phyloP scores from a whole-genome alignment of 805 yeast species.

The Candida silvatica region DNA sequence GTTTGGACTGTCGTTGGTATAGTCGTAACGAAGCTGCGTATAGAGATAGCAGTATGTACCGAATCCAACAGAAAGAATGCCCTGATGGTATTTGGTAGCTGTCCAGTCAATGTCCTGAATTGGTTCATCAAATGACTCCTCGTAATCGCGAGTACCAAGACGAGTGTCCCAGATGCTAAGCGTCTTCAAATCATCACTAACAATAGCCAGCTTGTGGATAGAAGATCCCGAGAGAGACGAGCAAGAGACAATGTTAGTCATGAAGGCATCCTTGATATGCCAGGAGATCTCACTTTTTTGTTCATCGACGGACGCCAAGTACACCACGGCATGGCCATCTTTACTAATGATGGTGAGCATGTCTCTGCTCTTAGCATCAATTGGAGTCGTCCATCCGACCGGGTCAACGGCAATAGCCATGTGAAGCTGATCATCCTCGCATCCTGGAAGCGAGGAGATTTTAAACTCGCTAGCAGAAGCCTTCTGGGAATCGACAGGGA shows the following conservation, averaged over 20 bases:
- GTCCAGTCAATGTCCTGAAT: slow-evolving; percentile 88
- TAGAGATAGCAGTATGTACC: slow-evolving; percentile 52
- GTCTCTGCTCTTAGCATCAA: slow-evolving; percentile 26
- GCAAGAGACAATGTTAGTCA: slow-evolving; percentile 48
- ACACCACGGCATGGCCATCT: slow-evolving; percentile 40
- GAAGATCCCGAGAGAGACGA: slow-evolving; percentile 65
- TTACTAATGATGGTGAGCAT: slow-evolving; percentile 52
- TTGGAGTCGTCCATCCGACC: slow-evolving; percentile 39
- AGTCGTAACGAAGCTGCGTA: slow-evolving; percentile 81
- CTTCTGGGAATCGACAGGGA: slow-evolving; percentile 17
- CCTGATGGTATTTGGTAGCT: slow-evolving; percentile 51
- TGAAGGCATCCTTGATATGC: slow-evolving; percentile 40
- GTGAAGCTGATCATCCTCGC: slow-evolving; percentile 20
- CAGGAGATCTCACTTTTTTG: slow-evolving; percentile 31
- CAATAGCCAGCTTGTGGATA: slow-evolving; percentile 65
- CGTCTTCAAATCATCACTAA: slow-evolving; percentile 40
- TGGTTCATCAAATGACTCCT: slow-evolving; percentile 29
- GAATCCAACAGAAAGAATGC: slow-evolving; percentile 78
- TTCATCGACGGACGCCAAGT: slow-evolving; percentile 28
- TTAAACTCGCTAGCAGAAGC: slow-evolving; percentile 20
- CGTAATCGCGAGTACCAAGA: slow-evolving; percentile 58
- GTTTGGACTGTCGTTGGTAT: slow-evolving; percentile 71
- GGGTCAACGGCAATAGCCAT: slow-evolving; percentile 53
- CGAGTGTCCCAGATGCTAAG: slow-evolving; percentile 77
- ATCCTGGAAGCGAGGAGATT: slow-evolving; percentile 30